These are phyloP conservation scores for Ceratobasidium sp. DNA, from an alignment of 1,284 basidiomycete genomes.

Conservation along the genomic window DNA sequence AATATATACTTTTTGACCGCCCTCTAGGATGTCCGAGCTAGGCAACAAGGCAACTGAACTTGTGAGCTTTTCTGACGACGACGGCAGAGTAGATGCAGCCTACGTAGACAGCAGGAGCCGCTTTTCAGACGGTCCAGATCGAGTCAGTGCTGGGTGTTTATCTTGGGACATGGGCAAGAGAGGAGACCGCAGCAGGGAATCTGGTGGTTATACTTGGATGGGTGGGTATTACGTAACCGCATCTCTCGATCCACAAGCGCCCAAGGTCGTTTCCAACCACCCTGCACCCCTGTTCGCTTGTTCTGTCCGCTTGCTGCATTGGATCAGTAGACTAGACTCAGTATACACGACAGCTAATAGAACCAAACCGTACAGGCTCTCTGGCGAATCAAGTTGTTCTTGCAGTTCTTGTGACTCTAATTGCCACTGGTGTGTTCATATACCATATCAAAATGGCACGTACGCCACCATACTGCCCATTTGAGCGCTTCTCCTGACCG, in stretches of 20 bases:
- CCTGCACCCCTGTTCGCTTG: slow-evolving; percentile 3
- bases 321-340: not conserved
- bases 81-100: not conserved
- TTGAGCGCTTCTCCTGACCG: not conserved
- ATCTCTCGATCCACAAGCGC: not conserved
- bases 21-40: slow-evolving; percentile 34
- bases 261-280: slow-evolving; percentile 10
- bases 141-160: not conserved
- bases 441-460: slow-evolving; percentile 30
- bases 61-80: not conserved
- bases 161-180: not conserved
- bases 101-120: slow-evolving; percentile 28
- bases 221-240: slow-evolving; percentile 21
- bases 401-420: slow-evolving; percentile 15
- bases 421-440: slow-evolving; percentile 19
- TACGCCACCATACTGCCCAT: not conserved
- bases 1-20: slow-evolving; percentile 32
- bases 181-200: not conserved
- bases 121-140: not conserved
- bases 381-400: slow-evolving; percentile 14
- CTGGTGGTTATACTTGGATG: not conserved
- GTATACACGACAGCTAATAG: not conserved
- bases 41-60: not conserved
- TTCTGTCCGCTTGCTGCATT: not conserved
- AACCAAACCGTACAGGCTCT: not conserved